Conservation (phyloP, 208 protist species). For the Leishmania tarentolae region DNA sequence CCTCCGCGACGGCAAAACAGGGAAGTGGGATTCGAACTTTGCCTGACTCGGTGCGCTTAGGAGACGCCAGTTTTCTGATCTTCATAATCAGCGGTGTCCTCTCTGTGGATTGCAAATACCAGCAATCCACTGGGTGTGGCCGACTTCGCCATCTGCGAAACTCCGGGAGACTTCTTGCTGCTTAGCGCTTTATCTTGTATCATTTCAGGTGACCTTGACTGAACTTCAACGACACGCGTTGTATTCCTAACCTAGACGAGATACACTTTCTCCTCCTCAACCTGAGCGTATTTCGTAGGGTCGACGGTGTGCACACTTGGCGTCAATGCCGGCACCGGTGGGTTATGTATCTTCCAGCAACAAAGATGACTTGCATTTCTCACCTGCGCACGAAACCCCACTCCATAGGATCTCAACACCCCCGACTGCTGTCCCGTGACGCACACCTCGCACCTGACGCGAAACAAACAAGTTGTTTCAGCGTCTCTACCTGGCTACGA, state of each 20-base stretch:
- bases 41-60: constrained; percentile 4
- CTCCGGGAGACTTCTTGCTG: constrained; percentile 2
- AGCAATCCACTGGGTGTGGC: constrained; percentile 16
- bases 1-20: constrained; percentile 2
- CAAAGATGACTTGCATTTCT: constrained; percentile 2
- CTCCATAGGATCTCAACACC: constrained; percentile 13
- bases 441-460: constrained; percentile 8
- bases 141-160: constrained; percentile 18
- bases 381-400: background rate
- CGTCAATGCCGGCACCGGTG: constrained; percentile 6
- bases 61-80: constrained; percentile 10
- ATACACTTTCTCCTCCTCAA: background rate
- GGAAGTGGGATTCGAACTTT: background rate
- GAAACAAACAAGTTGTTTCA: background rate
- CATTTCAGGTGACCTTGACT: constrained; percentile 8
- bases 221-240: constrained; percentile 10
- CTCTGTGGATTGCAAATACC: background rate
- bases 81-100: constrained; percentile 7
- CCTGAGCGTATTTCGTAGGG: constrained; percentile 6
- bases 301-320: background rate
- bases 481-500: constrained; percentile 14
- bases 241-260: background rate
- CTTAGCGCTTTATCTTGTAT: background rate
- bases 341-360: constrained; percentile 5
- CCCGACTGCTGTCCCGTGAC: constrained; percentile 19